Evolutionary conservation across 345 rosid genomes (phyloP), one percentile per base, ranked within the genome.

Genomic region (Adansonia digitata): DNA sequence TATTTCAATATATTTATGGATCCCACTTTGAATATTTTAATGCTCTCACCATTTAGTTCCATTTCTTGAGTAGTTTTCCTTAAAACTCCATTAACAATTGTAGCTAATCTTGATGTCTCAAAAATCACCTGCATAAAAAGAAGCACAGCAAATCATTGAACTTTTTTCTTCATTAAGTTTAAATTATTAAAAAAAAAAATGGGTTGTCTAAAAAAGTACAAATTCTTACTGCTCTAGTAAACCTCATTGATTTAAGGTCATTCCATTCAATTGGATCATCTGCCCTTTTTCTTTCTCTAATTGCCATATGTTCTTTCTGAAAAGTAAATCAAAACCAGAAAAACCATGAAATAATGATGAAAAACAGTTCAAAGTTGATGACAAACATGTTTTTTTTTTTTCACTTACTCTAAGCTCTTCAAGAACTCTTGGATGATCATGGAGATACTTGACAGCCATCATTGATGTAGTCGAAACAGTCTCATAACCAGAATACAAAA

Each of bases 361-460:
- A 10, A n/a, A 68, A 71, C 12, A 63, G 34, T 6, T 5, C 10
- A 60, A 12, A 5, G 14, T 26, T 24, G 0, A 20, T 46, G 40
- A 22, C 49, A 48, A 35, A 27, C 3, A n/a, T 69, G 10, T 18
- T 37, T 5, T 65, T 52, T 52, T 52, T 52, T 18, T 56, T 77
- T 31, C 20, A 81, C 90, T 78, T 78, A 92, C 97, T 73, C 92
- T 86, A n/a, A 92, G 75, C 85, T 88, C 89, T 73, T 86, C 79
- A 69, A 92, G 97, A 77, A 84, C 93, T 60, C 43, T 70, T 2
- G 92, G 97, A 62, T 90, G 89, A 82, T 92, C 94, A 73, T 92
- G 96, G 20, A 90, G 87, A 71, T 92, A 94, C 86, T 92, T 94
- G 69, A 94, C 80, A 43, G 93, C 93, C 98, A 92, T 94, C 97